Percentiles rank a stretch among this genome's conserved stretches.
Evolutionary conservation across 1,139 yeast species (phyloP).

Genomic region (Candida sp.): DNA sequence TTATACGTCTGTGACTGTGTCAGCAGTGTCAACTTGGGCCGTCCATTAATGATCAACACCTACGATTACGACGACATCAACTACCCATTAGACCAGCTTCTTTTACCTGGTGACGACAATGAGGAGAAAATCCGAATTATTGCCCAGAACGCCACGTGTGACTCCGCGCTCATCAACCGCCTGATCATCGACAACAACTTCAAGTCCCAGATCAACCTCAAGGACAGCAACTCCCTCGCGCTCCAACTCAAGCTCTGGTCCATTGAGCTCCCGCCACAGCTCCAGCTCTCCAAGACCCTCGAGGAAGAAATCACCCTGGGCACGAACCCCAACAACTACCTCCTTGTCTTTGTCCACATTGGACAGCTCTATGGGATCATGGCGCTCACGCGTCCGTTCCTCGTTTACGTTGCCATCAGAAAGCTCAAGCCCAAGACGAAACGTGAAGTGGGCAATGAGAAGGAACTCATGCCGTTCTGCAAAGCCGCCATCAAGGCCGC

Average conservation of each 20-base stretch:
- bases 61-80: slow-evolving; percentile 43
- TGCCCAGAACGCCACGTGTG: slow-evolving; percentile 15
- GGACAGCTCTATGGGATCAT: slow-evolving; percentile 45
- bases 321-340: slow-evolving; percentile 21
- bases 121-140: slow-evolving; percentile 12
- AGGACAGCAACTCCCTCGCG: slow-evolving; percentile 38
- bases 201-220: slow-evolving; percentile 34
- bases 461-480: slow-evolving; percentile 17
- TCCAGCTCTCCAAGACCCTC: slow-evolving; percentile 15
- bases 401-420: slow-evolving; percentile 26
- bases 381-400: slow-evolving; percentile 49
- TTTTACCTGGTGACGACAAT: slow-evolving; percentile 6
- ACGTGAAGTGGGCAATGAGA: slow-evolving; percentile 13
- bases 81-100: slow-evolving; percentile 2
- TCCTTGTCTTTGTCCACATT: slow-evolving; percentile 36
- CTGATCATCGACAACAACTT: slow-evolving; percentile 34
- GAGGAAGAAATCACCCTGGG: slow-evolving; percentile 14
- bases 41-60: slow-evolving; percentile 42
- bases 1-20: slow-evolving; percentile 45
- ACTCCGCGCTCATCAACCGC: slow-evolving; percentile 27
- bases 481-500: slow-evolving; percentile 20
- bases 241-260: slow-evolving; percentile 44
- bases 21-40: slow-evolving; percentile 41
- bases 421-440: slow-evolving; percentile 14
- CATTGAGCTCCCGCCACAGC: slow-evolving; percentile 28